Base-by-base conservation (phyloP, 495 filamentous ascomycete genomes). In the Mytilinidion resinicola region DNA sequence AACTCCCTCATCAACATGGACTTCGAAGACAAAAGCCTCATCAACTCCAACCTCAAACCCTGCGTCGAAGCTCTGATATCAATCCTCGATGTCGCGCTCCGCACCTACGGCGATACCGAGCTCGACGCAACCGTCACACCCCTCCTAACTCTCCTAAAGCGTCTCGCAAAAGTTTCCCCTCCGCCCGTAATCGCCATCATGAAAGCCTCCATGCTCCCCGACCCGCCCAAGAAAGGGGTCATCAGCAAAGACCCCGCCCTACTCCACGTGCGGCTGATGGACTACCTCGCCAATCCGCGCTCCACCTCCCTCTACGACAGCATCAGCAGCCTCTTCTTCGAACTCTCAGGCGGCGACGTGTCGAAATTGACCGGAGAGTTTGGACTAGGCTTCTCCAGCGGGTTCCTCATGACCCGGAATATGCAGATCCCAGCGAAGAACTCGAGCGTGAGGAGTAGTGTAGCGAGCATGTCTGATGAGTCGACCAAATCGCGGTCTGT, bases 321-420 rank as follows among this genome's bases (percentile, higher is more conserved):
- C 25, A 53, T 57, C 34, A 14, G 47, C 11, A 17, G 19, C 2
- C 46, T 57, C 14, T 57, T 57, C 33, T 57, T 57, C 12, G 46
- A 53, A 43, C 33, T 57, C 2, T 25, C 34, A 2, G 55, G 43
- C 11, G 37, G 25, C 6, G 43, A 57, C 19, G 25, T 35, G 9
- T 15, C 14, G 7, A 53, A 42, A 35, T 20, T 57, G 15, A 35
- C 33, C 7, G 20, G 46, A 14, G 42, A 57, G 11, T 42, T 57
- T 37, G 55, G 47, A 11, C 21, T 46, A 14, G 55, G 55, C 17
- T 51, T 46, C 11, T 42, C 55, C 4, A 21, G 47, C 8, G 55
- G 55, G 1, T 57, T 50, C 46, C 25, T 57, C 9, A 38, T 39
- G 55, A 57, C 38, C 2, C 42, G 46, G 9, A 57, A 57, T 35